A percentile compares a stretch with the other conserved stretches of the same genome.
Evolutionary conservation across 495 filamentous ascomycete species (phyloP).

Genomic region (Penicillium verhagenii): DNA sequence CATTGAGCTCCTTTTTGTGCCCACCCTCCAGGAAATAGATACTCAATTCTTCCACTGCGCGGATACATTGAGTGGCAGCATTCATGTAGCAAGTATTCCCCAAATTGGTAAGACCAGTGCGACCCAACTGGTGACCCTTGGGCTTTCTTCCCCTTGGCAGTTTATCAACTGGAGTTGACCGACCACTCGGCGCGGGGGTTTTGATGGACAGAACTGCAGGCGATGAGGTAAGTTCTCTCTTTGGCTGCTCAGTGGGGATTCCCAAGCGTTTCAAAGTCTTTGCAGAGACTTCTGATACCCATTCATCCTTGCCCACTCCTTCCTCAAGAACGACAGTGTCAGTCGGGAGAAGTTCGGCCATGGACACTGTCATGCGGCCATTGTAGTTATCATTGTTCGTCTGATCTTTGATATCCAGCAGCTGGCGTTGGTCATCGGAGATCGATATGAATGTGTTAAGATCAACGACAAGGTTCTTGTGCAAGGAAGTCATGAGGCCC

Average conservation of each 20-base stretch:
- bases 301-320: conserved; percentile 58
- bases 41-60: conserved; percentile 86
- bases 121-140: conserved; percentile 50
- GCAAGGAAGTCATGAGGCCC: conserved; percentile 48
- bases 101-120: conserved; percentile 79
- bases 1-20: conserved; percentile 77
- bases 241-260: conserved; percentile 37
- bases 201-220: conserved; percentile 37
- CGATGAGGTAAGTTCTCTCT: conserved; percentile 29
- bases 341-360: conserved; percentile 64
- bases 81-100: conserved; percentile 99
- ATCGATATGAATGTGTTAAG: conserved; percentile 67
- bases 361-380: conserved; percentile 58
- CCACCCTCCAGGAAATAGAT: conserved; percentile 76
- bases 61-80: conserved; percentile 89
- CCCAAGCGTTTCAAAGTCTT: conserved; percentile 40
- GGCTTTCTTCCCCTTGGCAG: conserved; percentile 64
- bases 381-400: conserved; percentile 78
- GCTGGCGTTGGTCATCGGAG: conserved; percentile 65
- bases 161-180: conserved; percentile 60
- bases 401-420: conserved; percentile 66
- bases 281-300: conserved; percentile 58
- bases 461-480: conserved; percentile 70
- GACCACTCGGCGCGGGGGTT: conserved; percentile 49
- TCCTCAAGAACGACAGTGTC: conserved; percentile 79